Percentiles rank a stretch among this genome's conserved stretches.
These are phyloP conservation scores for Echites panduratus DNA, from an alignment of 257 asterid species.

Conservation along the genomic window DNA sequence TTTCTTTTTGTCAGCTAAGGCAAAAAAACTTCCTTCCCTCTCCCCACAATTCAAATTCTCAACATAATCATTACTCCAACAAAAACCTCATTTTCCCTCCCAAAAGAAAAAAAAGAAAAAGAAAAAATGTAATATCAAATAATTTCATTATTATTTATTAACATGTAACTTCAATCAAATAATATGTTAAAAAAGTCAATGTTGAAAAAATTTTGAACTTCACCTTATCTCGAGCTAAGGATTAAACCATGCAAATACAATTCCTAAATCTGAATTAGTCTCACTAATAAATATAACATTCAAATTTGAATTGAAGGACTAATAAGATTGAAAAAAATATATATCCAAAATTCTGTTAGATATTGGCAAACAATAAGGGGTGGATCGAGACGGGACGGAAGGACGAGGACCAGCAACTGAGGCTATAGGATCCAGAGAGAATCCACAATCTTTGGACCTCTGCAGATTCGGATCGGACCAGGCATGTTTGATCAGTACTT, in stretches of 20 bases:
- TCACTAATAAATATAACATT: too few species aligned
- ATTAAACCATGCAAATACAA: too few species aligned
- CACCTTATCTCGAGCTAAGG: too few species aligned
- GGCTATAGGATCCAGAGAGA: background rate
- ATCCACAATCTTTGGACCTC: slow-evolving; percentile 30
- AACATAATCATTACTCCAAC: background rate
- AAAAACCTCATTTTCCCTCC: background rate
- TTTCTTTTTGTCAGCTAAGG: background rate
- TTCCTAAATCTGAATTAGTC: too few species aligned
- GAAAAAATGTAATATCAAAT: too few species aligned
- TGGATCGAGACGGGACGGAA: background rate
- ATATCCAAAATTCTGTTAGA: too few species aligned
- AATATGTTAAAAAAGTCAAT: too few species aligned
- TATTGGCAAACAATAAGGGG: background rate
- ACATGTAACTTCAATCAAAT: too few species aligned
- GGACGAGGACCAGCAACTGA: background rate
- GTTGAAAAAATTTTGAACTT: too few species aligned
- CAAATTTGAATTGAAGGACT: too few species aligned
- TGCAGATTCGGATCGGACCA: slow-evolving; percentile 29
- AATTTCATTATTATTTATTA: too few species aligned
- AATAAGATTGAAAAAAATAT: too few species aligned
- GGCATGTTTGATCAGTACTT: slow-evolving; percentile 20
- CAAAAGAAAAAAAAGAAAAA: background rate
- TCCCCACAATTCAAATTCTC: background rate
- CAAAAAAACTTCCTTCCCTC: background rate